Conservation (phyloP, 177 flowering plant genomes). For the Vitis hybrid region DNA sequence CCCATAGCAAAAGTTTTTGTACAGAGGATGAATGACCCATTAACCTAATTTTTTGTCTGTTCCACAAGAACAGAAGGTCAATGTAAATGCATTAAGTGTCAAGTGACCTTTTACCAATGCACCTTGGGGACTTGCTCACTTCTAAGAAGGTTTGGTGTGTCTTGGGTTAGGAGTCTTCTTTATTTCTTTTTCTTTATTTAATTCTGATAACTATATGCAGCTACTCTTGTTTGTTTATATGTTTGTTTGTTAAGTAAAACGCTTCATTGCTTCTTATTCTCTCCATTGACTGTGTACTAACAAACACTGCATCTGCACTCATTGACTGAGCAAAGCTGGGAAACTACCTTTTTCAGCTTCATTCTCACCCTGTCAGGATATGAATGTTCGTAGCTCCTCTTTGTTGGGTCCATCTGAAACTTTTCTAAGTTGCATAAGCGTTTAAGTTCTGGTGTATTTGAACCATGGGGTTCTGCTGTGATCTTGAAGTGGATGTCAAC, state of each 20-base stretch:
- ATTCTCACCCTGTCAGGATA: neutral
- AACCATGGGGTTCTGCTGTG: slow-evolving; percentile 35
- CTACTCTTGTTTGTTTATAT: no score
- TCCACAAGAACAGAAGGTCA: no score
- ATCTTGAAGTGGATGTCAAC: slow-evolving; percentile 80
- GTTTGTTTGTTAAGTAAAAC: neutral
- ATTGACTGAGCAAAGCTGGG: slow-evolving; percentile 15
- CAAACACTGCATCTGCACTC: slow-evolving; percentile 4
- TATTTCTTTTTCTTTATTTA: no score
- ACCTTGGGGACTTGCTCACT: no score
- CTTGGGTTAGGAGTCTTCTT: no score
- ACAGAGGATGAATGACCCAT: no score
- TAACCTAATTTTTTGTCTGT: neutral
- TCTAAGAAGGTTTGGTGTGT: no score
- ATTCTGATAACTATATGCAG: no score
- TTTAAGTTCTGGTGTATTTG: neutral
- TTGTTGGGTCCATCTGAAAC: slow-evolving; percentile 2
- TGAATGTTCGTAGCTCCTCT: neutral
- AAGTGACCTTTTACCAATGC: no score
- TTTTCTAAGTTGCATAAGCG: neutral
- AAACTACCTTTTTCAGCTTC: neutral
- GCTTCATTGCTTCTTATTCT: slow-evolving; percentile 13
- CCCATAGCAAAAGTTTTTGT: no score
- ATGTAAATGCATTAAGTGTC: no score
- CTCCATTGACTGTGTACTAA: slow-evolving; percentile 10